phyloP scores from a whole-genome alignment of 176 grass and related monocot species.

The Ensete glaucum region DNA sequence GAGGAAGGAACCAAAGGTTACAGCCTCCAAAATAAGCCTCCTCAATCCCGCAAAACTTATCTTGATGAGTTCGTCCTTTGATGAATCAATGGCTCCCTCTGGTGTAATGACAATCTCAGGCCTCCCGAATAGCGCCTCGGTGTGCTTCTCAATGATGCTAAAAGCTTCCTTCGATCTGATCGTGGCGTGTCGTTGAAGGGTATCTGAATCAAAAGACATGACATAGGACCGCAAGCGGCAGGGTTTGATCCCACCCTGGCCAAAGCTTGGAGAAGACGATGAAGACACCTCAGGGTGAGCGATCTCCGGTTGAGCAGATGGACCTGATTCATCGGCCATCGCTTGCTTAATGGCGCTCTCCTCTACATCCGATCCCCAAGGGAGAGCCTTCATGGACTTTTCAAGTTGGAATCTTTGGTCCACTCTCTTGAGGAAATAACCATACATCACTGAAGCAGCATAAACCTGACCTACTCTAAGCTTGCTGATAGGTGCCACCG shows the following conservation, averaged over 20 bases:
- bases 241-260: slow-evolving; percentile 43
- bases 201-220: slow-evolving; percentile 86
- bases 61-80: slow-evolving; percentile 75
- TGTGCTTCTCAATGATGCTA: slow-evolving; percentile 94
- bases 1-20: slow-evolving; percentile 88
- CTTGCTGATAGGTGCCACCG: slow-evolving; percentile 82
- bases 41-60: slow-evolving; percentile 75
- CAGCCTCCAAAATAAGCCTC: slow-evolving; percentile 85
- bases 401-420: slow-evolving; percentile 95
- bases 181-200: slow-evolving; percentile 60
- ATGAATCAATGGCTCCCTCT: slow-evolving; percentile 75
- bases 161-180: slow-evolving; percentile 94
- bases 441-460: slow-evolving; percentile 95
- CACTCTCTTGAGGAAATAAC: slow-evolving; percentile 92
- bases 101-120: slow-evolving; percentile 90
- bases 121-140: slow-evolving; percentile 80
- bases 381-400: slow-evolving; percentile 80
- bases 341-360: slow-evolving; percentile 43
- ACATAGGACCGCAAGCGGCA: slow-evolving; percentile 80
- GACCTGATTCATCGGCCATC: slow-evolving; percentile 34
- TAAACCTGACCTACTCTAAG: slow-evolving; percentile 91
- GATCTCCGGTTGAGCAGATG: slow-evolving; percentile 28
- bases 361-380: slow-evolving; percentile 56
- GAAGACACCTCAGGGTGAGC: slow-evolving; percentile 47
- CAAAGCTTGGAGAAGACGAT: slow-evolving; percentile 39